Evolutionary conservation across 176 grass and related monocot genomes (phyloP), one percentile per base, ranked within the genome.

Genomic region (Thalia dealbata): DNA sequence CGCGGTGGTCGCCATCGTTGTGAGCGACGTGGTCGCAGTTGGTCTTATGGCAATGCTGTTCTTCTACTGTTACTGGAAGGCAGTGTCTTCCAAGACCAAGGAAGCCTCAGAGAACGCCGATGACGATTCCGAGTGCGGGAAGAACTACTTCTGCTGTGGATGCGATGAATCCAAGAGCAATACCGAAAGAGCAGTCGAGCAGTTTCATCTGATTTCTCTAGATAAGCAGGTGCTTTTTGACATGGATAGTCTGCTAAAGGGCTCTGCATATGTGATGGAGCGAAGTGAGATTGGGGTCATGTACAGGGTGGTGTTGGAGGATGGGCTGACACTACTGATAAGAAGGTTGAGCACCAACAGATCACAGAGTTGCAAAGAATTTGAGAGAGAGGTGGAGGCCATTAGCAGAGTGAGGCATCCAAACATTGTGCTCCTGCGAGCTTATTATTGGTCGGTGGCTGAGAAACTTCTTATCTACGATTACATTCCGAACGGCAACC

Each of bases 391-490:
- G 86, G 81, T 91, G 26, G 88, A 91, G 76, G 83, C 92, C 4
- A 91, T 96, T 43, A 84, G 86, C 59, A 96, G 87, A 73, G 92
- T 96, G 38, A 80, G 72, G 44, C 92, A 96, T 85, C 79, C 89
- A 24, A 91, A 91, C 61, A 83, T 96, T 74, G 84, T 91, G 74
- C 76, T 82, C 50, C 74, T 96, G 60, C 87, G 92, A 77, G 92
- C 92, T 16, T 96, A 96, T 72, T 96, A 96, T 56, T 96, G 92
- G 92, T 96, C 92, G 58, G 81, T 79, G 23, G 92, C 91, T 68
- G 92, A 96, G 84, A 96, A 96, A 76, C 80, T 96, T 72, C 77
- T 96, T 52, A 81, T 96, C 58, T 91, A 96, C 71, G 88, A 96
- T 80, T 96, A 83, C 52, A 96, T 96, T 74, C 71, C 92, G 14